phyloP scores from a whole-genome alignment of 2,329 filamentous ascomycete genomes.

The Malbranchea cinnamomea region DNA sequence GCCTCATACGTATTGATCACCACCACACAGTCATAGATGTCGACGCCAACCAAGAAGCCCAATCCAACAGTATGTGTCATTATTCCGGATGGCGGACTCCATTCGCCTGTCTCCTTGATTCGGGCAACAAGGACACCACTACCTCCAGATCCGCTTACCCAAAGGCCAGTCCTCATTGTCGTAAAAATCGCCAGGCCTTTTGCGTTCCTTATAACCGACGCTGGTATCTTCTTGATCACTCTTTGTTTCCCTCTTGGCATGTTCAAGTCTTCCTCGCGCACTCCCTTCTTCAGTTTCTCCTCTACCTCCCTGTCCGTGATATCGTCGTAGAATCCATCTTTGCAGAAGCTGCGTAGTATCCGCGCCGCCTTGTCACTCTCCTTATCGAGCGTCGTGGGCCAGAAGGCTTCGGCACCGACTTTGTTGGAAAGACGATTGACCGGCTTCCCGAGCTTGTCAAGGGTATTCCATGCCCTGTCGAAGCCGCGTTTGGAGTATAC shows the following conservation, averaged over 20 bases:
- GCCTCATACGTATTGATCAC: slow-evolving; percentile 80
- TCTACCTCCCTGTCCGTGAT: slow-evolving; percentile 35
- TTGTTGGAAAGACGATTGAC: slow-evolving; percentile 72
- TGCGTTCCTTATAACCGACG: slow-evolving; percentile 72
- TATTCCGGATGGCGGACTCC: slow-evolving; percentile 84
- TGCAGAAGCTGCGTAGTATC: slow-evolving; percentile 82
- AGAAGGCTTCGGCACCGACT: slow-evolving; percentile 67
- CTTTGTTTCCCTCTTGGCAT: slow-evolving; percentile 46
- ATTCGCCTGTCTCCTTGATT: slow-evolving; percentile 63
- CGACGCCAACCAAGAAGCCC: slow-evolving; percentile 79
- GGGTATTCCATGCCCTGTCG: slow-evolving; percentile 54
- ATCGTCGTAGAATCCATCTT: slow-evolving; percentile 55
- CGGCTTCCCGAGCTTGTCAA: slow-evolving; percentile 56
- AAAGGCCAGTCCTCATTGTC: slow-evolving; percentile 84
- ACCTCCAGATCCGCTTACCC: slow-evolving; percentile 81
- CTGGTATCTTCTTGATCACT: slow-evolving; percentile 69
- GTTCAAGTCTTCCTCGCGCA: slow-evolving; percentile 29
- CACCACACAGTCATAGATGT: slow-evolving; percentile 90
- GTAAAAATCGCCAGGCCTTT: slow-evolving; percentile 89
- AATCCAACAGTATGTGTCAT: slow-evolving; percentile 78
- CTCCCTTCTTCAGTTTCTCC: slow-evolving; percentile 11
- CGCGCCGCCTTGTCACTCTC: slow-evolving; percentile 85
- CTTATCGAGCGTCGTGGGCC: slow-evolving; percentile 71
- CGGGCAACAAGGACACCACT: slow-evolving; percentile 75
- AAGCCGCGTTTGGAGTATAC: slow-evolving; percentile 48